Evolutionary conservation across 192 early-diverging fungal species (phyloP).

Genomic region (Rhizophagus prolifer): DNA sequence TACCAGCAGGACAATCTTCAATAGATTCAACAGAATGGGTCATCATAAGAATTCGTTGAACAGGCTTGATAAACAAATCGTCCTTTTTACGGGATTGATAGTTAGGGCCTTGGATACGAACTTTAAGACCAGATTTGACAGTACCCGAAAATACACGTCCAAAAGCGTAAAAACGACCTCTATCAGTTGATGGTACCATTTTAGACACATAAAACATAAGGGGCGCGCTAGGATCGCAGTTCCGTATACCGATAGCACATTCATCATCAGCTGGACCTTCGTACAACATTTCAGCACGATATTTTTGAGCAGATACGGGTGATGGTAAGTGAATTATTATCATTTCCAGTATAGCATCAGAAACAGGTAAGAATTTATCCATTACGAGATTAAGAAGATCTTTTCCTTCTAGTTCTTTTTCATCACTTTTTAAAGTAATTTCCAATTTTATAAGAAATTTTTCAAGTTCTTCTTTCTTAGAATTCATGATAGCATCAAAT

Average conservation of each 20-base stretch:
- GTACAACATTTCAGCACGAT: conserved; percentile 92
- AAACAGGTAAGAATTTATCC: conserved; percentile 97
- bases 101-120: conserved; percentile 98
- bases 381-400: conserved; percentile 90
- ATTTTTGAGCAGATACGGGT: conserved; percentile 86
- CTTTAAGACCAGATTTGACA: conserved; percentile 93
- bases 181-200: conserved; percentile 98
- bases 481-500: conserved; percentile 95
- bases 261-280: conserved; percentile 95
- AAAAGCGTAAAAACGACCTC: conserved; percentile 99
- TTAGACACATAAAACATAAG: conserved; percentile 99
- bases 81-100: conserved; percentile 86
- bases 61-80: conserved; percentile 91
- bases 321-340: conserved; percentile 97
- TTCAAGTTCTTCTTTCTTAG: conserved; percentile 84
- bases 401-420: conserved; percentile 91
- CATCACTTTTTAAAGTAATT: conserved; percentile 79
- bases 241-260: conserved; percentile 82
- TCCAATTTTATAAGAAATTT: conserved; percentile 83
- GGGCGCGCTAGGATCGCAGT: conserved; percentile 91
- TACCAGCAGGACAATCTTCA: conserved; percentile 98
- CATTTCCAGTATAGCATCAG: conserved; percentile 97
- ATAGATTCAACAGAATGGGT: conserved; percentile 95
- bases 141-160: conserved; percentile 99
- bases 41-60: conserved; percentile 99